Evolutionary conservation across 495 filamentous ascomycete species (phyloP).

Genomic region (Paragyromitra xinjiangensis): DNA sequence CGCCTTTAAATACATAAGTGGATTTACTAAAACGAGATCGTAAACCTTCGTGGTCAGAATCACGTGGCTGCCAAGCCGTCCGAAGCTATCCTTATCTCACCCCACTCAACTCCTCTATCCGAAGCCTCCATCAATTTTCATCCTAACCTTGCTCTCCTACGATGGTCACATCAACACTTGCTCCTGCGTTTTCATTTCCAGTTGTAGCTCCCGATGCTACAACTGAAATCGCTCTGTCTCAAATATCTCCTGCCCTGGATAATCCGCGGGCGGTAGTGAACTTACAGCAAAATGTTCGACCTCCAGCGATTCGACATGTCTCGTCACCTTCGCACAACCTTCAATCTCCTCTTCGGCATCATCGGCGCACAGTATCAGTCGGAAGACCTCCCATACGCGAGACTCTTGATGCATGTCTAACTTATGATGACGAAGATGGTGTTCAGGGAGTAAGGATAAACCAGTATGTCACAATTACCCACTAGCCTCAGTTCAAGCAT

Average conservation of each 20-base stretch:
- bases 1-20: too few relatives aligned
- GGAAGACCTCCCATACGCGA: slow-evolving; percentile 65
- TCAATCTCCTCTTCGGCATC: slow-evolving; percentile 78
- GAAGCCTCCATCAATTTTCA: too few relatives aligned
- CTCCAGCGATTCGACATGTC: slow-evolving; percentile 28
- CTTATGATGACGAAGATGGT: slow-evolving; percentile 86
- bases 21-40: too few relatives aligned
- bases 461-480: slow-evolving; percentile 40
- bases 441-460: slow-evolving; percentile 62
- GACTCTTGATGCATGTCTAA: slow-evolving; percentile 87
- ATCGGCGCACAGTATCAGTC: slow-evolving; percentile 73
- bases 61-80: too few relatives aligned
- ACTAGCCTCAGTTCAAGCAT: not conserved
- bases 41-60: too few relatives aligned
- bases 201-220: not conserved
- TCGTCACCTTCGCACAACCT: slow-evolving; percentile 29
- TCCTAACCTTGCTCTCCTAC: not conserved
- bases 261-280: not conserved
- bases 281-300: slow-evolving; percentile 3
- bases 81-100: too few relatives aligned
- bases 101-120: too few relatives aligned
- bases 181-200: slow-evolving; percentile 22
- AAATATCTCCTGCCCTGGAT: not conserved
- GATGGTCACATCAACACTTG: slow-evolving; percentile 24
- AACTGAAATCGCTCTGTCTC: not conserved